Evolutionary conservation across 2,329 filamentous ascomycete species (phyloP), one percentile per base, ranked within the genome.

Genomic region (Ceratocystis alfenasii): DNA sequence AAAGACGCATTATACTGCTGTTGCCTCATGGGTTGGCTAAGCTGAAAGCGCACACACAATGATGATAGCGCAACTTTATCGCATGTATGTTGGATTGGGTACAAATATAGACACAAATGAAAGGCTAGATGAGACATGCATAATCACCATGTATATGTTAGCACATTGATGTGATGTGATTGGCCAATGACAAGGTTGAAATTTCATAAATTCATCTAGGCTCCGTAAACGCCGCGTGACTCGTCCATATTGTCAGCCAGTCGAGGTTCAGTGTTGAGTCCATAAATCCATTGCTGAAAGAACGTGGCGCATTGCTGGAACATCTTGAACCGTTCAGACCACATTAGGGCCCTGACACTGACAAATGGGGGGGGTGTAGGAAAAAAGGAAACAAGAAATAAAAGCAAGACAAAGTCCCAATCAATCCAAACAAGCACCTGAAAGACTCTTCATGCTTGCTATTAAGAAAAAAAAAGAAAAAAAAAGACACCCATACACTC

Each of bases 191-290:
- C 25, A n/a, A 36, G 28, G 28, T 33, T 59, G 30, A n/a, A 59
- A 59, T n/a, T 33, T 59, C 55, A 59, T 59, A 59, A 30, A 59
- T 59, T 59, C 28, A 59, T 59, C 55, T 59, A 36, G 55, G 33
- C 10, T 33, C 55, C 55, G 55, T 59, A 59, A 59, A 59, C 55
- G 28, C 55, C 55, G 15, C 8, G n/a, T 17, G 55, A 59, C 55
- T 30, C 25, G 30, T 30, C 55, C 55, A 59, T n/a, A 10, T 41
- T 41, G 36, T 12, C 36, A 41, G 36, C 10, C 36, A 41, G 36
- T 41, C 36, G 36, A 41, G 36, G 10, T 41, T 41, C 36, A 41
- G 10, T 41, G 10, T 41, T 41, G 36, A 41, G 36, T 41, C 36
- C 36, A 15, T 41, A 12, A 41, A n/a, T 36, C 55, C 15, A 30